These are phyloP conservation scores for Ulota crispa DNA, from an alignment of 225 moss, liverwort and hornwort genomes.

Conservation along the genomic window DNA sequence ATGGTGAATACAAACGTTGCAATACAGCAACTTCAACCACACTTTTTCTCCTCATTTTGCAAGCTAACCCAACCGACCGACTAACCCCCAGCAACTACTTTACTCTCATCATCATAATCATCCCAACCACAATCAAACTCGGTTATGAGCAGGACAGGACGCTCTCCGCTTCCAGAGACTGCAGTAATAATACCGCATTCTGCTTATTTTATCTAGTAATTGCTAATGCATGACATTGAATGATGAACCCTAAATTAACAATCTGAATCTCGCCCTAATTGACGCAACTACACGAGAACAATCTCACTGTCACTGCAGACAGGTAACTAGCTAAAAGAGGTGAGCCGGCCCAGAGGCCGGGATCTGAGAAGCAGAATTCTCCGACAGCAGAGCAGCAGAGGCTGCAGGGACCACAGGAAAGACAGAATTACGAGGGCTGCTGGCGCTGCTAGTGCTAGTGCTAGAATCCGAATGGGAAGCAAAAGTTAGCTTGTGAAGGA, in stretches of 20 bases:
- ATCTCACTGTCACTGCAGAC: not conserved
- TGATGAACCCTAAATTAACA: not conserved
- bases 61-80: not conserved
- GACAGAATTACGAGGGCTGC: conserved; percentile 57
- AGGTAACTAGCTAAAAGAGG: not conserved
- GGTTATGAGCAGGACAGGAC: not conserved
- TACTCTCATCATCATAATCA: not conserved
- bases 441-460: conserved; percentile 68
- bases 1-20: conserved; percentile 90
- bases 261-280: conserved; percentile 15
- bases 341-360: not conserved
- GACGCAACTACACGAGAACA: conserved; percentile 5
- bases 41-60: conserved; percentile 17
- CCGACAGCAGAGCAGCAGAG: conserved; percentile 13
- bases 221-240: conserved; percentile 23
- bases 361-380: conserved; percentile 20
- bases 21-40: conserved; percentile 82
- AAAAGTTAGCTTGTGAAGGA: conserved; percentile 83
- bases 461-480: conserved; percentile 87
- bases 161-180: too few relatives aligned
- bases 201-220: conserved; percentile 30
- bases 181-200: not conserved
- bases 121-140: conserved; percentile 11
- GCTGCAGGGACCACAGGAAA: conserved; percentile 43
- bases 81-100: not conserved